These are phyloP conservation scores for Keqinozyma sinolaborantium DNA, from an alignment of 1,139 yeast genomes.

Conservation along the genomic window DNA sequence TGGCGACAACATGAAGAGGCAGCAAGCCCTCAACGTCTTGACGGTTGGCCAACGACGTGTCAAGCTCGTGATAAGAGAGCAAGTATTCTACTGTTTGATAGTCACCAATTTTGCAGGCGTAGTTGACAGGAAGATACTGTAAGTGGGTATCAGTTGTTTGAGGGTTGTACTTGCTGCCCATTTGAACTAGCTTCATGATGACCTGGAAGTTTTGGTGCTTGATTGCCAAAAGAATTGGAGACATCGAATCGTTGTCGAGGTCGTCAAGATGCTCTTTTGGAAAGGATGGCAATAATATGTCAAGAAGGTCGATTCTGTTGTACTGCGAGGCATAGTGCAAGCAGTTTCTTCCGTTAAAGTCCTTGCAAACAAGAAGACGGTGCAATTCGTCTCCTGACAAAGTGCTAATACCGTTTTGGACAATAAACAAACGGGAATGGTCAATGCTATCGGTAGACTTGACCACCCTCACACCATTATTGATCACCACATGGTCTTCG, in stretches of 20 bases:
- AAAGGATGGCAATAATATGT: slow-evolving; percentile 36
- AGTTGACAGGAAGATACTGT: slow-evolving; percentile 77
- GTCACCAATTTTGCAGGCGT: slow-evolving; percentile 87
- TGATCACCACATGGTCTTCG: slow-evolving; percentile 30
- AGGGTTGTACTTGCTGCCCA: slow-evolving; percentile 59
- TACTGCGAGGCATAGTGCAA: slow-evolving; percentile 83
- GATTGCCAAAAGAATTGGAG: slow-evolving; percentile 80
- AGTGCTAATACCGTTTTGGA: slow-evolving; percentile 28
- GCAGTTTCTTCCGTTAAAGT: slow-evolving; percentile 77
- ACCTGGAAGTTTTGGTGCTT: slow-evolving; percentile 60
- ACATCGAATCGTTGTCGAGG: slow-evolving; percentile 69
- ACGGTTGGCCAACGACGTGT: slow-evolving; percentile 30
- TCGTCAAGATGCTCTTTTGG: slow-evolving; percentile 43
- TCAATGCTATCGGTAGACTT: slow-evolving; percentile 39
- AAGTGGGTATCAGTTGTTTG: slow-evolving; percentile 44
- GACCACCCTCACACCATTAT: slow-evolving; percentile 44
- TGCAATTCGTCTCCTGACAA: slow-evolving; percentile 16
- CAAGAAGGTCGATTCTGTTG: slow-evolving; percentile 56
- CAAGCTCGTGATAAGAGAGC: slow-evolving; percentile 22
- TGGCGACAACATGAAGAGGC: slow-evolving; percentile 85
- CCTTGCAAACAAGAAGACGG: slow-evolving; percentile 38
- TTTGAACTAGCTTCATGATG: slow-evolving; percentile 37
- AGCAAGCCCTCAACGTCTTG: slow-evolving; percentile 85
- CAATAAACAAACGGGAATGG: slow-evolving; percentile 39
- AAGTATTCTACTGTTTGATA: slow-evolving; percentile 65